Base-by-base conservation (phyloP, 306 rosid genomes). In the Quercus parvula region DNA sequence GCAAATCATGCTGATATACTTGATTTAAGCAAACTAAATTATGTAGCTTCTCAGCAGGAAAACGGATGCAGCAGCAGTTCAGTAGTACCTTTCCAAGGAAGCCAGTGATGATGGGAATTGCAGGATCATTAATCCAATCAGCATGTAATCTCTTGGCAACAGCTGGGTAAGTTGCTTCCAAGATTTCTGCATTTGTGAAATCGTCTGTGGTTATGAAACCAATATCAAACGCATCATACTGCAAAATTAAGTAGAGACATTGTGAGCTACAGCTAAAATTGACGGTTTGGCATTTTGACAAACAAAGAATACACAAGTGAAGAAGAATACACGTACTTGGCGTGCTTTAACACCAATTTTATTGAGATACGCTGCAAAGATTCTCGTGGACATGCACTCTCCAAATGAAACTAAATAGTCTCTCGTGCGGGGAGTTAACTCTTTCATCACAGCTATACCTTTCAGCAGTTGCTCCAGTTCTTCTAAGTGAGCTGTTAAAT, bases 311-410 rank as follows among this genome's bases (percentile, higher is more conserved):
- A 67, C 67, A 75, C 51, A 81, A 44, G 75, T 59, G 81, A 30
- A 28, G 22, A 58, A 76, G 81, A 77, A 55, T 19, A 54, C 19
- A 78, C 93, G 70, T 91, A 91, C 97, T 83, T 94, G 98, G 77
- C 91, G 85, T 41, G 97, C 92, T 80, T 86, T 94, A 70, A 88
- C 79, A 64, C 98, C 97, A 55, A 85, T 66, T 67, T 75, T 88
- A 80, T 87, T 91, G 71, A 94, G 86, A 84, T 89, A 92, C 22
- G 94, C 92, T 41, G 94, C 97, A 86, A 94, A 92, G 62, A 92
- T 90, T 91, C 98, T 92, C 35, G 98, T 94, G 82, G 91, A 92
- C 98, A 92, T 91, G 91, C 98, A 92, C 86, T 94, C 98, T 80
- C 98, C 98, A 87, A 94, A 94, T 72, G 98, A 94, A 78, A 94